Percentiles rank a stretch among this genome's conserved stretches.
Evolutionary conservation across 1,139 yeast species (phyloP).

Genomic region (Pichia sp.): DNA sequence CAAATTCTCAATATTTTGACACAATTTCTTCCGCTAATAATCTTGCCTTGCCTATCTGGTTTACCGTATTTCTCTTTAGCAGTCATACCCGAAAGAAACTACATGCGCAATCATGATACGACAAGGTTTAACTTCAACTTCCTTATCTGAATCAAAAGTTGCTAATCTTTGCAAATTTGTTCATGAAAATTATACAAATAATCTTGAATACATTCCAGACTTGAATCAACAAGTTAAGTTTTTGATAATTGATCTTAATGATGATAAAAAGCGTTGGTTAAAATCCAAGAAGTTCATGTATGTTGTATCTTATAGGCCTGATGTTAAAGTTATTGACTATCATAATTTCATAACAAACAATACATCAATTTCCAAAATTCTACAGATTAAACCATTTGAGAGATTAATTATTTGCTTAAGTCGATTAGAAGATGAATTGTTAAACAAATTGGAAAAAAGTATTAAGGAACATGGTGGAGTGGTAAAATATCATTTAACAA

Average conservation of each 20-base stretch:
- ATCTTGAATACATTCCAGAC: constrained; percentile 19
- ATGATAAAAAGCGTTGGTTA: constrained; percentile 19
- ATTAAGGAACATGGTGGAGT: constrained; percentile 52
- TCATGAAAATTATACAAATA: constrained; percentile 3
- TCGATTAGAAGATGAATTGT: constrained; percentile 17
- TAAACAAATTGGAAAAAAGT: constrained; percentile 29
- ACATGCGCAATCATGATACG: too few relatives aligned
- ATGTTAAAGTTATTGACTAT: constrained; percentile 46
- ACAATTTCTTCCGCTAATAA: too few relatives aligned
- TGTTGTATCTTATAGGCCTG: constrained; percentile 51
- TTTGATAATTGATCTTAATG: constrained; percentile 20
- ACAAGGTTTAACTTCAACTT: constrained; percentile 25
- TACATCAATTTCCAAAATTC: neutral
- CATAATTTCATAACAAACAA: constrained; percentile 30
- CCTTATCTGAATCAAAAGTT: constrained; percentile 17
- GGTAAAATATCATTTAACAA: constrained; percentile 47
- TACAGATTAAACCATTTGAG: constrained; percentile 17
- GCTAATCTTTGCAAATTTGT: neutral
- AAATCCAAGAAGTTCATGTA: constrained; percentile 31
- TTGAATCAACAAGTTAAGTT: constrained; percentile 22
- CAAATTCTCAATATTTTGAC: too few relatives aligned
- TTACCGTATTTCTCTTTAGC: too few relatives aligned
- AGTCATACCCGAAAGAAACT: too few relatives aligned
- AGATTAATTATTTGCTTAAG: constrained; percentile 22
- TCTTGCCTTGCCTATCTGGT: too few relatives aligned